phyloP scores from a whole-genome alignment of 345 rosid species.

The Melaleuca quinquenervia region DNA sequence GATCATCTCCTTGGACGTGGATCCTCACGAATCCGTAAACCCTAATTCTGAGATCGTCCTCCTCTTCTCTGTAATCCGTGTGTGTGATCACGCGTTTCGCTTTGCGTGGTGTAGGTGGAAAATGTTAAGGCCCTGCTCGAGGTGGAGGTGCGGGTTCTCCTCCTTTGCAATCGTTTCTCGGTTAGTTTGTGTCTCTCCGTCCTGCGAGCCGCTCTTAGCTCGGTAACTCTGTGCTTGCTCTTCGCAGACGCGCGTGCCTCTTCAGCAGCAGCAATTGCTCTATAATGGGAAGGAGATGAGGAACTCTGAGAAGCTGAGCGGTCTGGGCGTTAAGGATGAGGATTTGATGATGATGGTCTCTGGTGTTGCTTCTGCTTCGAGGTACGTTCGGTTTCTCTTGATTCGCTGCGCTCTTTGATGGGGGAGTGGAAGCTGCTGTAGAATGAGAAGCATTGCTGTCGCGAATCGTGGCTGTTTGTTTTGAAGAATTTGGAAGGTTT shows the following conservation, averaged over 20 bases:
- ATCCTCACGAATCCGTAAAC: slow-evolving; percentile 68
- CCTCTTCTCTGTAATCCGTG: background rate
- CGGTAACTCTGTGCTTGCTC: background rate
- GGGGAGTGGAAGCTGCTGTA: background rate
- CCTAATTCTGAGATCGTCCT: slow-evolving; percentile 7
- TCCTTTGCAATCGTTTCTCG: background rate
- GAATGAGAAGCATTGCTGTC: background rate
- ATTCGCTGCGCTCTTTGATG: background rate
- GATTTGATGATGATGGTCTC: slow-evolving; percentile 94
- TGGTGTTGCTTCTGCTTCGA: slow-evolving; percentile 26
- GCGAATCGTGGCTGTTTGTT: background rate
- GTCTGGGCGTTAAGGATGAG: slow-evolving; percentile 79
- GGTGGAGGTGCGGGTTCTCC: slow-evolving; percentile 59
- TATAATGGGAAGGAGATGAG: slow-evolving; percentile 75
- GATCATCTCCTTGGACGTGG: slow-evolving; percentile 72
- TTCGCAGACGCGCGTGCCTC: slow-evolving; percentile 65
- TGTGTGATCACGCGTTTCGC: background rate
- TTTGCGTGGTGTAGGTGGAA: slow-evolving; percentile 45
- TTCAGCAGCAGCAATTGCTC: slow-evolving; percentile 84
- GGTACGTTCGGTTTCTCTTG: slow-evolving; percentile 20
- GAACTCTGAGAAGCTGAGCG: slow-evolving; percentile 70
- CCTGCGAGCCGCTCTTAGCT: background rate
- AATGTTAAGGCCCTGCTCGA: slow-evolving; percentile 95
- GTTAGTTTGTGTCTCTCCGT: background rate
- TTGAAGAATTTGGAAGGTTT: background rate